Evolutionary conservation across 2,329 filamentous ascomycete species (phyloP).

Genomic region (Sclerotinia minor): DNA sequence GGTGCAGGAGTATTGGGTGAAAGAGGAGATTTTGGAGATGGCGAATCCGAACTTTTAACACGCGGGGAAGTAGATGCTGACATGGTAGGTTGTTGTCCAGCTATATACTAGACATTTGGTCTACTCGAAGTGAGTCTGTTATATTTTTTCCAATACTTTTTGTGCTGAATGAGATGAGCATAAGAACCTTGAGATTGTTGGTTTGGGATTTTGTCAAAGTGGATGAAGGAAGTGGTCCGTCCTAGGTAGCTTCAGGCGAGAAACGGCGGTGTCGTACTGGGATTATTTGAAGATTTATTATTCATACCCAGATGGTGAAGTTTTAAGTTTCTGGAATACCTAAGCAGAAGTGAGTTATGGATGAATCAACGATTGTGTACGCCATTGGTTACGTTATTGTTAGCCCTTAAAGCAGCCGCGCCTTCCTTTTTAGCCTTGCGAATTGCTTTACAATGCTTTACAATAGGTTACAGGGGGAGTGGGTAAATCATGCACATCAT

Average conservation of each 20-base stretch:
- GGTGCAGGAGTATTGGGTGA: slow-evolving; percentile 32
- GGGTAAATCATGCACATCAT: background rate
- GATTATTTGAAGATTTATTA: slow-evolving; percentile 18
- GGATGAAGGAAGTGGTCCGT: slow-evolving; percentile 22
- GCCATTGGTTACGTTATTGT: slow-evolving; percentile 5
- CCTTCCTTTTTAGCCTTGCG: slow-evolving; percentile 18
- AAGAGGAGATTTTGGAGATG: slow-evolving; percentile 30
- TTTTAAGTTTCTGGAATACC: background rate
- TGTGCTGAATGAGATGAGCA: slow-evolving; percentile 9
- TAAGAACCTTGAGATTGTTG: slow-evolving; percentile 16
- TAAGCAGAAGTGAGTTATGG: background rate
- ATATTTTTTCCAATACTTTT: slow-evolving; percentile 10
- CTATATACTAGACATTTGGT: slow-evolving; percentile 4
- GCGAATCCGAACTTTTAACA: slow-evolving; percentile 22
- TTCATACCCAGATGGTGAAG: slow-evolving; percentile 3
- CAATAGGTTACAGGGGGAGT: background rate
- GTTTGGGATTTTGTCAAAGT: slow-evolving; percentile 22
- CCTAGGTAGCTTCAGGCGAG: slow-evolving; percentile 23
- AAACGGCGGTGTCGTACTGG: slow-evolving; percentile 22
- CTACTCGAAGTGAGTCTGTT: background rate
- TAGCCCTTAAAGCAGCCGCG: slow-evolving; percentile 14
- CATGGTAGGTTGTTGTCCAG: slow-evolving; percentile 13
- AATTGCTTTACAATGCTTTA: no score
- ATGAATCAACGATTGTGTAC: background rate
- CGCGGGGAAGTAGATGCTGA: slow-evolving; percentile 24